These are phyloP conservation scores for Talaromyces proteolyticus DNA, from an alignment of 495 filamentous ascomycete genomes.

Conservation along the genomic window DNA sequence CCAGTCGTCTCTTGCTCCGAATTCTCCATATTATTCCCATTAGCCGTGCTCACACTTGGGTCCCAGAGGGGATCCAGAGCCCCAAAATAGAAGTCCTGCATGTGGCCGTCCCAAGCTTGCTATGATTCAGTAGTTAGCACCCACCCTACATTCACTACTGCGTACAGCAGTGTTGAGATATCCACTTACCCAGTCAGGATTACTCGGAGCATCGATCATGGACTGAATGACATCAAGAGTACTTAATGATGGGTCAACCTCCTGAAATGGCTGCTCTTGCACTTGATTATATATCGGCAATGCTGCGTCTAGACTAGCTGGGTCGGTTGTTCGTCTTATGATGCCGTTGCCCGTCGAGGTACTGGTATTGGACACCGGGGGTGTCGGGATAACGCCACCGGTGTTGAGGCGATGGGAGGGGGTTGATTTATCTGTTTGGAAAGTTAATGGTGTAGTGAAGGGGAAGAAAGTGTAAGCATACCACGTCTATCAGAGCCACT, in stretches of 20 bases:
- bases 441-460: too few relatives aligned
- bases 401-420: too few relatives aligned
- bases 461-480: neutral
- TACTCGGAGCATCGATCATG: constrained; percentile 42
- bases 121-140: neutral
- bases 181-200: constrained; percentile 69
- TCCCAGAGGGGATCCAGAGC: neutral
- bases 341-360: too few relatives aligned
- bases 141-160: neutral
- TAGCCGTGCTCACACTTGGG: neutral
- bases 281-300: too few relatives aligned
- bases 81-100: neutral
- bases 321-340: too few relatives aligned
- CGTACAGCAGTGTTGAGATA: neutral
- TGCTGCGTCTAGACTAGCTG: too few relatives aligned
- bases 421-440: too few relatives aligned
- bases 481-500: neutral
- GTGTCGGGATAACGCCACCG: too few relatives aligned
- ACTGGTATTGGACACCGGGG: too few relatives aligned
- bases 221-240: constrained; percentile 47
- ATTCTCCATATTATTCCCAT: neutral
- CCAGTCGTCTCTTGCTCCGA: too few relatives aligned
- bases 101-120: constrained; percentile 8
- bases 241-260: constrained; percentile 21
- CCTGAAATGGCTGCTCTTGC: constrained; percentile 10